Evolutionary conservation across 1,284 basidiomycete species (phyloP).

Genomic region (Malassezia sp.): DNA sequence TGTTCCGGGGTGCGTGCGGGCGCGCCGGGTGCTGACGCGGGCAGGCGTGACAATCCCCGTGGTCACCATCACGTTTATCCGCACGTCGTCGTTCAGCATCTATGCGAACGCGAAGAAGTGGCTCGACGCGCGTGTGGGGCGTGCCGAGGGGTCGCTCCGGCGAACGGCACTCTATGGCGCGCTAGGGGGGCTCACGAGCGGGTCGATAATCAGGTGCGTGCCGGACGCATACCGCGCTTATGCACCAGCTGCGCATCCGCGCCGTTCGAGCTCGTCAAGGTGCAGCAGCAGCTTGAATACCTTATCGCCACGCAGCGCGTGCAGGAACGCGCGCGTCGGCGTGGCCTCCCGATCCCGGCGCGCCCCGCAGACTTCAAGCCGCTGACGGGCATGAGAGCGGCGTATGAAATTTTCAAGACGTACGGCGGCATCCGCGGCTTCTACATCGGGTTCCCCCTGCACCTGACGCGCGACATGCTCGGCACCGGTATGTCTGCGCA

Average conservation of each 20-base stretch:
- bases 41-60: constrained; percentile 67
- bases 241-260: constrained; percentile 45
- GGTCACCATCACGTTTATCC: constrained; percentile 90
- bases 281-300: constrained; percentile 71
- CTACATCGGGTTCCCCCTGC: constrained; percentile 41
- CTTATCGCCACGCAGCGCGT: constrained; percentile 70
- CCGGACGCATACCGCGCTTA: too few species aligned
- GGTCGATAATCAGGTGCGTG: constrained; percentile 66
- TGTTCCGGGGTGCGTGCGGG: constrained; percentile 62
- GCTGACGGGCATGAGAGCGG: constrained; percentile 36
- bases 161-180: constrained; percentile 33
- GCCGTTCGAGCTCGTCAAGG: constrained; percentile 89
- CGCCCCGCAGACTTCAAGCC: constrained; percentile 21
- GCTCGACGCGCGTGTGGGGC: constrained; percentile 50
- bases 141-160: constrained; percentile 15
- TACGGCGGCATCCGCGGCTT: constrained; percentile 43
- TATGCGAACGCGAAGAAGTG: constrained; percentile 77
- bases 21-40: neutral
- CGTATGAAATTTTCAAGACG: constrained; percentile 33
- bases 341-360: too few species aligned
- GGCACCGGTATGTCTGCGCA: too few species aligned
- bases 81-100: constrained; percentile 82
- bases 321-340: constrained; percentile 17
- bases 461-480: constrained; percentile 30
- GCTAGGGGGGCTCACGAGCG: constrained; percentile 63